A percentile compares a stretch with the other conserved stretches of the same genome.
These are phyloP conservation scores for Miscanthus lutarioriparius DNA, from an alignment of 176 grass and related monocot genomes.

Conservation along the genomic window DNA sequence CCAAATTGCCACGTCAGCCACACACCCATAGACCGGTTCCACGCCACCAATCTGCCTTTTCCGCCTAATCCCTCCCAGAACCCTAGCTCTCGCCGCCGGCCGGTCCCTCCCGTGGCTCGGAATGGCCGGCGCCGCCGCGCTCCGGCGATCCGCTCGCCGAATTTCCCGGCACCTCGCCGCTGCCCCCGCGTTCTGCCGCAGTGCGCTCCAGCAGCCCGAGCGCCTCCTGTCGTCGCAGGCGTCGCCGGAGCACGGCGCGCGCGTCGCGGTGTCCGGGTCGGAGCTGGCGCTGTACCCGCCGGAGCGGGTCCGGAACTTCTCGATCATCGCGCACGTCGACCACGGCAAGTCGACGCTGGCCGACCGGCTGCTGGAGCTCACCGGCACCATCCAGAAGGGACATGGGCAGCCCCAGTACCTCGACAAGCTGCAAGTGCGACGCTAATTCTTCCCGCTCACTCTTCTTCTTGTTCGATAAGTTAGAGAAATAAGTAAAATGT, in stretches of 20 bases:
- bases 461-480: background rate
- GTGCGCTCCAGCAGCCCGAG: constrained; percentile 12
- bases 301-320: constrained; percentile 88
- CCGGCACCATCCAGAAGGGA: constrained; percentile 85
- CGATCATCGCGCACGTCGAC: constrained; percentile 88
- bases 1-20: constrained; percentile 2
- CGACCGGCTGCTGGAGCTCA: constrained; percentile 81
- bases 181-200: constrained; percentile 4
- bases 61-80: constrained; percentile 38
- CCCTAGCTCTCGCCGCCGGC: constrained; percentile 44
- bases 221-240: constrained; percentile 37
- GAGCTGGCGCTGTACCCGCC: constrained; percentile 75
- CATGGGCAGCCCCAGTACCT: constrained; percentile 91
- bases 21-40: constrained; percentile 21
- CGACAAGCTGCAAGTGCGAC: constrained; percentile 76
- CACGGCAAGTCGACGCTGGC: constrained; percentile 95
- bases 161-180: background rate
- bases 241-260: constrained; percentile 45
- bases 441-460: background rate
- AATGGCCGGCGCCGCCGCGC: constrained; percentile 44
- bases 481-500: background rate
- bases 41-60: background rate
- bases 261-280: constrained; percentile 29
- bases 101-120: background rate
- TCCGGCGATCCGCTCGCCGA: constrained; percentile 44